Evolutionary conservation across 805 yeast species (phyloP).

Genomic region (Nakazawaea ambrosiae): DNA sequence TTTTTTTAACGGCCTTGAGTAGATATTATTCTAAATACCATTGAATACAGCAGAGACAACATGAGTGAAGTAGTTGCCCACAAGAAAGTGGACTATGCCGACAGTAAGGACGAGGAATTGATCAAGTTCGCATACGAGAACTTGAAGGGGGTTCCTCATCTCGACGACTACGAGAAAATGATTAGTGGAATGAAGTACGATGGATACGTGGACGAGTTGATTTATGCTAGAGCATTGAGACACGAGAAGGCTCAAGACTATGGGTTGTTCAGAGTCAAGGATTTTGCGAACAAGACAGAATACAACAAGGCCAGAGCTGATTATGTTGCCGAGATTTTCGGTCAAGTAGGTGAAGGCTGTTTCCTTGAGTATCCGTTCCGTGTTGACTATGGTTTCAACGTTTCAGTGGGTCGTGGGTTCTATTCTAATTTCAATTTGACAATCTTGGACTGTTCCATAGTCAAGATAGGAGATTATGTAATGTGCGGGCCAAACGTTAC

Average conservation of each 20-base stretch:
- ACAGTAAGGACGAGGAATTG: slow-evolving; percentile 11
- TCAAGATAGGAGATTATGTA: slow-evolving; percentile 54
- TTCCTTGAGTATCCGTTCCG: slow-evolving; percentile 52
- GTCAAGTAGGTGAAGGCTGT: slow-evolving; percentile 32
- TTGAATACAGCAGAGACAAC: no score
- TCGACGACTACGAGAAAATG: slow-evolving; percentile 48
- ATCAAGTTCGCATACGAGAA: slow-evolving; percentile 17
- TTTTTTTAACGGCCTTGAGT: no score
- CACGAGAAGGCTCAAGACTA: slow-evolving; percentile 31
- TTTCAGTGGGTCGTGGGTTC: slow-evolving; percentile 47
- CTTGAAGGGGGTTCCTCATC: slow-evolving; percentile 12
- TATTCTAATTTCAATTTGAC: slow-evolving; percentile 53
- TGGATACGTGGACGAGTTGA: slow-evolving; percentile 19
- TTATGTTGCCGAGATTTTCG: slow-evolving; percentile 36
- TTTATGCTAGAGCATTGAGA: slow-evolving; percentile 22
- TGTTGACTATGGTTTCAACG: slow-evolving; percentile 65
- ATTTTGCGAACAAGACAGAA: slow-evolving; percentile 22
- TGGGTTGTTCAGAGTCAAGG: slow-evolving; percentile 25
- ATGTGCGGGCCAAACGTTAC: slow-evolving; percentile 58
- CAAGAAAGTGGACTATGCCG: not conserved
- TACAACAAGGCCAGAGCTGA: slow-evolving; percentile 30
- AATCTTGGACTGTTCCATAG: slow-evolving; percentile 53
- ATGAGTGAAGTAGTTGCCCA: no score
- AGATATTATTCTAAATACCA: no score
- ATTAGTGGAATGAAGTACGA: slow-evolving; percentile 31